Base-by-base conservation (phyloP, 192 early-diverging fungal genomes). In the Backusella mclennaniae region DNA sequence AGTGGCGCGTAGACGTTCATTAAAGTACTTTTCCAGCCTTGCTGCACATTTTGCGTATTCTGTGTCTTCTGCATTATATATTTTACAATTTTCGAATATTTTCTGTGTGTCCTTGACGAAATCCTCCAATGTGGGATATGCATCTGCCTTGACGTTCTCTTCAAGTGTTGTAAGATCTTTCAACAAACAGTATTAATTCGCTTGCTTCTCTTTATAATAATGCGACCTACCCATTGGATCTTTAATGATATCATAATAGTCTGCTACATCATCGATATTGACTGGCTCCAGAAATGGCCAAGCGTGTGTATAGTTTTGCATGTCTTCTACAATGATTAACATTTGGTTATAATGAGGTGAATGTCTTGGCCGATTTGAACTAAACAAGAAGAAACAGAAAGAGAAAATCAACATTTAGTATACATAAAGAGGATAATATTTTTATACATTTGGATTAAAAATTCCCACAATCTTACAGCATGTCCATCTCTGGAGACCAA, bases 251-350 rank as follows among this genome's bases (percentile, higher is more conserved):
- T 90, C 86, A 75, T 98, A 97, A 80, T 99, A 99, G 79, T 98
- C 96, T 2, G 94, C 87, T 4, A 99, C 97, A 33, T 95, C 93
- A 35, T 92, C 86, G 4, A 85, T 79, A 56, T 94, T 91, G 6
- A 99, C 98, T 7, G 97, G 97, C 41, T 94, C 90, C 73, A 89
- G 87, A 82, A 99, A 99, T 15, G 98, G 96, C 97, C 97, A 98
- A 15, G 96, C 88, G 23, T 89, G 85, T 3, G 87, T 81, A 83
- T 97, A 93, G 14, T 90, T 90, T 75, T 90, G 82, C 77, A 97
- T 86, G 72, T 95, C 94, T 41, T 89, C 81, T 2, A 95, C 89
- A 15, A 97, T 80, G 67, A 85, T 88, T 49, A 87, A 86, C 89
- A 94, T 88, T 11, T 87, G 81, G 41, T 84, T 87, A 77, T 90